Evolutionary conservation across 2,329 filamentous ascomycete genomes (phyloP).

Genomic region (Teratosphaeria nubilosa): DNA sequence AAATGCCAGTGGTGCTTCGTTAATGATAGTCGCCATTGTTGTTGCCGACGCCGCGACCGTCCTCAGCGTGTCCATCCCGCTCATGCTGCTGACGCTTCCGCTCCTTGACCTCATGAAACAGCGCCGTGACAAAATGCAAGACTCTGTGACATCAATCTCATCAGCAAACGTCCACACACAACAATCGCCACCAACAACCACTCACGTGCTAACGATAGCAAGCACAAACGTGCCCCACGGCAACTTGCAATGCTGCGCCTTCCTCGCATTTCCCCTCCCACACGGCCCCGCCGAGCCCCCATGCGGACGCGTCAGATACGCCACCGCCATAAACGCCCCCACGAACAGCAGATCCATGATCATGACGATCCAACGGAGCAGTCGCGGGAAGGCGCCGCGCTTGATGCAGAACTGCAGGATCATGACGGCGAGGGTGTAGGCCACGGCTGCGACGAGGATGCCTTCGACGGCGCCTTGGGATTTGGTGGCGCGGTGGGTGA

Average conservation of each 20-base stretch:
- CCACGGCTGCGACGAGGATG: constrained; percentile 35
- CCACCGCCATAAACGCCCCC: constrained; percentile 35
- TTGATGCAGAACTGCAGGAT: constrained; percentile 27
- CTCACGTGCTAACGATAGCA: not conserved
- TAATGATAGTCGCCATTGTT: not conserved
- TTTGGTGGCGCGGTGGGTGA: constrained; percentile 25
- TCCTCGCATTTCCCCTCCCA: not conserved
- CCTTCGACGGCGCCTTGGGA: constrained; percentile 35
- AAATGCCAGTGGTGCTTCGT: not conserved
- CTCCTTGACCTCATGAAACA: not conserved
- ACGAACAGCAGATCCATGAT: constrained; percentile 32
- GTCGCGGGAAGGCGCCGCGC: constrained; percentile 19
- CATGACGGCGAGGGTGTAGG: constrained; percentile 33
- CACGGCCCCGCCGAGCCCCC: constrained; percentile 2
- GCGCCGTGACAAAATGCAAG: not conserved
- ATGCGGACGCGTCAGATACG: constrained; percentile 26
- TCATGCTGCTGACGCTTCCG: not conserved
- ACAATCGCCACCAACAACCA: not conserved
- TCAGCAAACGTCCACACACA: not conserved
- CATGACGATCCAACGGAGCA: constrained; percentile 32
- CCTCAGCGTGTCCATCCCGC: not conserved
- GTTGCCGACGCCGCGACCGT: not conserved
- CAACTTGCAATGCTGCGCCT: not conserved
- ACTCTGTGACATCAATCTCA: not conserved
- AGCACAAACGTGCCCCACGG: not conserved